Evolutionary conservation across 192 early-diverging fungal species (phyloP).

Genomic region (Podila minutissima): DNA sequence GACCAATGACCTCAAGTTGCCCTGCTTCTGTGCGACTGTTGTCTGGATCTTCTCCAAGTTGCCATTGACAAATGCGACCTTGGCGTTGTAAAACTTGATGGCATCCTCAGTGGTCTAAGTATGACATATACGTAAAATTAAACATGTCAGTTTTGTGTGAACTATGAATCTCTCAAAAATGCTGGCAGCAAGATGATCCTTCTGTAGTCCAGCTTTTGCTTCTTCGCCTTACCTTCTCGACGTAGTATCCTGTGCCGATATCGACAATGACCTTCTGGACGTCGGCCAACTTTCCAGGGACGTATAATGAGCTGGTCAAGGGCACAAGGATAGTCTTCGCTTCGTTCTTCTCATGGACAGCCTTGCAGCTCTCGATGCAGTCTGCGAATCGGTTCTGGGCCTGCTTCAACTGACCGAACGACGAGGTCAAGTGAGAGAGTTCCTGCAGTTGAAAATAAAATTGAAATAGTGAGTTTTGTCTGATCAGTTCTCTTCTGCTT

Average conservation of each 20-base stretch:
- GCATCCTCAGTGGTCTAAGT: constrained; percentile 80
- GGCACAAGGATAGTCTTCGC: constrained; percentile 80
- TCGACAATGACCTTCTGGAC: constrained; percentile 92
- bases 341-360: constrained; percentile 56
- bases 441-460: constrained; percentile 61
- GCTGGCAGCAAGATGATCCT: no score
- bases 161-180: neutral
- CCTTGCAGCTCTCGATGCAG: constrained; percentile 78
- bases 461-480: neutral
- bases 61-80: constrained; percentile 83
- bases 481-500: neutral
- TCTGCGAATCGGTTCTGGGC: constrained; percentile 89
- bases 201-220: no score
- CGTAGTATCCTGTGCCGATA: constrained; percentile 96
- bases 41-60: constrained; percentile 86
- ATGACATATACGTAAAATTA: neutral
- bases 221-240: constrained; percentile 78
- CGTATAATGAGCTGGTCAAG: constrained; percentile 88
- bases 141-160: neutral
- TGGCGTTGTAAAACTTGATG: constrained; percentile 81
- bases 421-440: constrained; percentile 83
- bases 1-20: constrained; percentile 66
- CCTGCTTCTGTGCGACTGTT: constrained; percentile 82
- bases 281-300: constrained; percentile 87
- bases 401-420: constrained; percentile 88